Conservation (phyloP, 2,329 filamentous ascomycete species). For the Verticillium dahliae region DNA sequence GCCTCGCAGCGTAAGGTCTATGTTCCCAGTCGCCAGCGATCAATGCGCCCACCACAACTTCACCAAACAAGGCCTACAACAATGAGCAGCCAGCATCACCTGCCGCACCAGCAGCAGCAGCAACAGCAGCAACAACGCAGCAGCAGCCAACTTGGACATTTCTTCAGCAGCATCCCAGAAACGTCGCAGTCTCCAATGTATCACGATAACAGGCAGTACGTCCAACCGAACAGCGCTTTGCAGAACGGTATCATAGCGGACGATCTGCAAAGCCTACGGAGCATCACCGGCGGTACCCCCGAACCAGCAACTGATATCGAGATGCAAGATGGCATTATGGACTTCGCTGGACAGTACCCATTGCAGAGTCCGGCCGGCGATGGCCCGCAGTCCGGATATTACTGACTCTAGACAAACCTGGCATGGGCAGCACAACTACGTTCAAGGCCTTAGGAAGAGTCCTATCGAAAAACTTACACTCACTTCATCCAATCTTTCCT, state of each 20-base stretch:
- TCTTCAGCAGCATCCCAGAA: slow-evolving; percentile 9
- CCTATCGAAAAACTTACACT: neutral
- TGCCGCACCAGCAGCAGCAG: slow-evolving; percentile 16
- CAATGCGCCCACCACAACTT: slow-evolving; percentile 8
- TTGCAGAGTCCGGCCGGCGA: neutral
- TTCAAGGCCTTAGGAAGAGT: too few species aligned
- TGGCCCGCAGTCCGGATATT: neutral
- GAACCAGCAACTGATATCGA: slow-evolving; percentile 23
- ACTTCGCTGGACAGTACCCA: slow-evolving; percentile 12
- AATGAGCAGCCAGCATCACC: slow-evolving; percentile 9
- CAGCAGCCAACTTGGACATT: slow-evolving; percentile 7
- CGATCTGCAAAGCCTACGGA: slow-evolving; percentile 25
- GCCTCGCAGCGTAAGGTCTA: slow-evolving; percentile 27
- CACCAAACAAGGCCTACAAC: slow-evolving; percentile 10
- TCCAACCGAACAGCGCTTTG: slow-evolving; percentile 4
- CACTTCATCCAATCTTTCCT: neutral
- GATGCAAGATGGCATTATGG: slow-evolving; percentile 26
- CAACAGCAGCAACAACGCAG: slow-evolving; percentile 16
- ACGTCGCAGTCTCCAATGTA: slow-evolving; percentile 7
- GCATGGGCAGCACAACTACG: slow-evolving; percentile 2
- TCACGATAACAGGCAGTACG: slow-evolving; percentile 2
- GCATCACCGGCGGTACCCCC: slow-evolving; percentile 20
- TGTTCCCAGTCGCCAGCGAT: slow-evolving; percentile 13
- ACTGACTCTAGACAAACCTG: neutral
- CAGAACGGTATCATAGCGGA: slow-evolving; percentile 27